Percentiles rank a stretch among this genome's conserved stretches.
These are phyloP conservation scores for Penicillium ucsense DNA, from an alignment of 495 filamentous ascomycete species.

Conservation along the genomic window DNA sequence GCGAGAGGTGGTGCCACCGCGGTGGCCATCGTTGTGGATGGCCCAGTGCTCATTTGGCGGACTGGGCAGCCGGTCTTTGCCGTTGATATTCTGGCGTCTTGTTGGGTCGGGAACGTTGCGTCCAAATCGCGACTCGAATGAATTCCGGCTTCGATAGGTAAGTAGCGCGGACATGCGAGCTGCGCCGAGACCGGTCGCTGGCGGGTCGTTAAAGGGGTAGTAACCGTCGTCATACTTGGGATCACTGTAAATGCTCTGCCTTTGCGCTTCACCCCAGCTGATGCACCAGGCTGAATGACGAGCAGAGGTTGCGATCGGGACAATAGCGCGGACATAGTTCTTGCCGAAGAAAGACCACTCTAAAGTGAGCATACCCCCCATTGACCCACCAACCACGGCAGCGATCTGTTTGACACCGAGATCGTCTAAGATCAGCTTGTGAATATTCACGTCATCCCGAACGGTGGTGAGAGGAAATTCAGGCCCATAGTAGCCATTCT, in stretches of 20 bases:
- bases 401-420: constrained; percentile 81
- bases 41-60: constrained; percentile 79
- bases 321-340: constrained; percentile 83
- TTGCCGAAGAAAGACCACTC: constrained; percentile 96
- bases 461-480: constrained; percentile 95
- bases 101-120: constrained; percentile 83
- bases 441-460: constrained; percentile 87
- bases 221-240: constrained; percentile 98
- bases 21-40: constrained; percentile 94
- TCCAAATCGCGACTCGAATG: constrained; percentile 91
- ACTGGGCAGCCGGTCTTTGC: constrained; percentile 48
- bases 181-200: constrained; percentile 76
- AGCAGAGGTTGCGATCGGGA: constrained; percentile 90
- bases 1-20: constrained; percentile 34
- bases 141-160: constrained; percentile 92
- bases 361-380: constrained; percentile 94
- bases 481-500: constrained; percentile 75
- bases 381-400: constrained; percentile 89
- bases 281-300: constrained; percentile 98
- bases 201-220: constrained; percentile 76
- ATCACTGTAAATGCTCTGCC: constrained; percentile 96
- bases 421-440: constrained; percentile 84
- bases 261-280: constrained; percentile 95
- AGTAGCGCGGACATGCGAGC: constrained; percentile 94
- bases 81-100: constrained; percentile 68